Conservation (phyloP, 768 basidiomycete genomes). For the Polyporus arcularius region DNA sequence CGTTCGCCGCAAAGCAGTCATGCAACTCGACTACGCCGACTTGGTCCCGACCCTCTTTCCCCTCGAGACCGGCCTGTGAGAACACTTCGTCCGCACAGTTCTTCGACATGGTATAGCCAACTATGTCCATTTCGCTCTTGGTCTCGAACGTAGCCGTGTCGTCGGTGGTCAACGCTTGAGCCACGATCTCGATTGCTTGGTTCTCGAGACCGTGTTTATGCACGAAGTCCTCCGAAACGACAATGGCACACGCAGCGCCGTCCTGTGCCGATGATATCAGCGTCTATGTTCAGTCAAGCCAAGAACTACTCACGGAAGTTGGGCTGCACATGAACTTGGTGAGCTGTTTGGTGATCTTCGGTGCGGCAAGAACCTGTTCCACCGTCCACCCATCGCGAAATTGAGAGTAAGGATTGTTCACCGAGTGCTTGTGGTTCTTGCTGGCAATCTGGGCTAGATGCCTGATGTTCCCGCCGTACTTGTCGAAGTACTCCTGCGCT, state of each 20-base stretch:
- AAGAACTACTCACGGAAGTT: slow-evolving; percentile 55
- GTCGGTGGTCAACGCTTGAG: slow-evolving; percentile 68
- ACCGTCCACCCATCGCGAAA: slow-evolving; percentile 78
- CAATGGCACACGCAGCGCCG: slow-evolving; percentile 73
- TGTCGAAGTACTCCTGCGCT: slow-evolving; percentile 73
- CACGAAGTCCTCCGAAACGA: slow-evolving; percentile 81
- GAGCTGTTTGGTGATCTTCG: slow-evolving; percentile 69
- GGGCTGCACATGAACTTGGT: slow-evolving; percentile 90
- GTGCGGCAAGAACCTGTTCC: slow-evolving; percentile 66
- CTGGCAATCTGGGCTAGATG: slow-evolving; percentile 80
- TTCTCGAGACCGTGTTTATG: slow-evolving; percentile 72
- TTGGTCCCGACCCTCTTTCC: slow-evolving; percentile 63
- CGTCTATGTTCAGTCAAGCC: not conserved
- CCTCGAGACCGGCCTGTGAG: slow-evolving; percentile 64
- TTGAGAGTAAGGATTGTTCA: slow-evolving; percentile 85
- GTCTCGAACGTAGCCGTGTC: slow-evolving; percentile 63
- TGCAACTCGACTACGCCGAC: slow-evolving; percentile 87
- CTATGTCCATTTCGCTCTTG: slow-evolving; percentile 73
- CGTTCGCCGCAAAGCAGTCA: slow-evolving; percentile 84
- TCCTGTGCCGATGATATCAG: slow-evolving; percentile 43
- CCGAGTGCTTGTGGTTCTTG: slow-evolving; percentile 82
- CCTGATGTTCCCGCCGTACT: slow-evolving; percentile 65
- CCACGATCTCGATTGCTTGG: slow-evolving; percentile 83
- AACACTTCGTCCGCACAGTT: slow-evolving; percentile 69
- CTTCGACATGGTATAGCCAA: slow-evolving; percentile 81